A percentile compares a stretch with the other conserved stretches of the same genome.
These are phyloP conservation scores for Dryadomyces quercus-mongolicae DNA, from an alignment of 2,329 filamentous ascomycete species.

Conservation along the genomic window DNA sequence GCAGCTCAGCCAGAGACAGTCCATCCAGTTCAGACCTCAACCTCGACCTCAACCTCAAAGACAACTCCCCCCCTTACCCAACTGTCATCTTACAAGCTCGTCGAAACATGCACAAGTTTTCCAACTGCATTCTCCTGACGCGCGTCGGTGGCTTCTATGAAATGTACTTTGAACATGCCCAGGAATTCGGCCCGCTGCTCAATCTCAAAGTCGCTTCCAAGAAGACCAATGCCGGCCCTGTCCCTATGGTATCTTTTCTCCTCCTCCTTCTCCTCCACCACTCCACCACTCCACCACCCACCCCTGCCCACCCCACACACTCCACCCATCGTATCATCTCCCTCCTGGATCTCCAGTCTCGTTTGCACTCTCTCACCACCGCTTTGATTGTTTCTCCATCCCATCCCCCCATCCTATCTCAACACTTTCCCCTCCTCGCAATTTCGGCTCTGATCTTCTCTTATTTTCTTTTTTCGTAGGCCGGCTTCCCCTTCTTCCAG, in stretches of 20 bases:
- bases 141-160: slow-evolving; percentile 95
- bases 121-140: slow-evolving; percentile 82
- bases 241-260: slow-evolving; percentile 61
- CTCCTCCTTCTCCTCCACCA: background rate
- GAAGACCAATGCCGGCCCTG: slow-evolving; percentile 63
- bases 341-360: background rate
- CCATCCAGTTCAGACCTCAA: no score
- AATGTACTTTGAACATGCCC: slow-evolving; percentile 92
- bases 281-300: background rate
- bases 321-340: background rate
- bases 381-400: background rate
- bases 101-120: slow-evolving; percentile 82
- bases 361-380: background rate
- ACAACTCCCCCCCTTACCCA: slow-evolving; percentile 43
- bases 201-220: slow-evolving; percentile 78
- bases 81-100: slow-evolving; percentile 80
- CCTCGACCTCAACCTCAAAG: slow-evolving; percentile 10
- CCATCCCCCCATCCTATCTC: background rate
- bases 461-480: slow-evolving; percentile 23
- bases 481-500: slow-evolving; percentile 88
- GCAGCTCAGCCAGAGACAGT: no score
- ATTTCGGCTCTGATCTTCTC: slow-evolving; percentile 1
- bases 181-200: slow-evolving; percentile 73
- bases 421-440: background rate
- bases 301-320: background rate